Base-by-base conservation (phyloP, 2,329 filamentous ascomycete genomes). In the Colletotrichum musicola region DNA sequence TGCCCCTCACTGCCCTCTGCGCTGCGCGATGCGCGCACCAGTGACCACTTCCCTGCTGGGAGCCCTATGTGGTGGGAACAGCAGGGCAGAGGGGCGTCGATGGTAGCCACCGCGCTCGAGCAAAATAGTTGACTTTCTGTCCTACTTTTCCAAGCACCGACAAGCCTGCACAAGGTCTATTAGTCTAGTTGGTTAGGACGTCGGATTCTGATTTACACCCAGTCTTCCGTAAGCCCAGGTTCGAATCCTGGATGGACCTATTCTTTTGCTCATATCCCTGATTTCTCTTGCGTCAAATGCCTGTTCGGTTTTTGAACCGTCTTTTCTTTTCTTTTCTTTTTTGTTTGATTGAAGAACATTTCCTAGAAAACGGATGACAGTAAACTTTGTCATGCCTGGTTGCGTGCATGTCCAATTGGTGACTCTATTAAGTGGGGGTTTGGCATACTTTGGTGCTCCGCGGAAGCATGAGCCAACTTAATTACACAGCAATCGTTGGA, bases 121-220 rank as follows among this genome's bases (percentile, higher is more conserved):
- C 3, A 4, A 4, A 1, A 35, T 35, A 35, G 30, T 9, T 9
- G 2, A 35, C 30, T 10, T 10, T 2, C 30, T 10, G 2, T 2
- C 7, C 9, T 1, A n/a, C 7, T 1, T 2, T 42, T 7, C 3
- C 6, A n/a, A 30, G 12, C 3, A 6, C 6, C 0, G 14, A 40
- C 4, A 14, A 30, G 35, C 4, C 20, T 4, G 1, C 0, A 4
- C 6, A 35, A 2, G 66, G 66, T 69, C 66, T 69, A 69, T 69
- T 69, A 69, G 66, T 69, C 66, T 66, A 69, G 66, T 69, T 69
- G 66, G 66, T 69, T 69, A 69, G 66, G 66, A 69, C 62, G 66
- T 69, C 66, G 66, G 66, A 69, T 69, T 69, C 66, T 69, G 66
- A 69, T 38, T 1, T 14, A 1, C 10, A 14, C 40, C 42, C 55